Evolutionary conservation across 2,329 filamentous ascomycete genomes (phyloP).

Genomic region (Aspergillus thermomutatus): DNA sequence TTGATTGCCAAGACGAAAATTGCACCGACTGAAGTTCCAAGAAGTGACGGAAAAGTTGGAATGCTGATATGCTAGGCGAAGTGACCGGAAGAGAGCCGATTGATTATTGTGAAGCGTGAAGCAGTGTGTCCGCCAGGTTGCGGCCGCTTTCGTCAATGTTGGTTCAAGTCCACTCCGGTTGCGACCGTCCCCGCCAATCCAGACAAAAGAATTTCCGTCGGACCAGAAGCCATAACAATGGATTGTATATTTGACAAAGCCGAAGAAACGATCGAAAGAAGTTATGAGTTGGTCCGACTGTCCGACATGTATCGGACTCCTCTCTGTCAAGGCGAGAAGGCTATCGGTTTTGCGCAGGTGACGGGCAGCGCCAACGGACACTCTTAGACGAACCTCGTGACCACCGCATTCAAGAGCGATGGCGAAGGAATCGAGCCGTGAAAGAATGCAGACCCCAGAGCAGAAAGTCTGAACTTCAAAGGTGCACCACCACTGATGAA

Average conservation of each 20-base stretch:
- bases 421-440: background rate
- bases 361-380: background rate
- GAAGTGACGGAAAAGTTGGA: background rate
- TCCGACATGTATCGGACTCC: background rate
- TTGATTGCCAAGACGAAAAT: constrained; percentile 9
- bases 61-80: background rate
- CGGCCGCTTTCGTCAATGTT: constrained; percentile 18
- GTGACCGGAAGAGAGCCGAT: background rate
- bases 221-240: constrained; percentile 3
- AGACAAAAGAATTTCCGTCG: background rate
- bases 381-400: background rate
- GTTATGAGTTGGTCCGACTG: background rate
- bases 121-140: constrained; percentile 1
- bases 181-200: constrained; percentile 15
- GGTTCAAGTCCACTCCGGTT: constrained; percentile 10
- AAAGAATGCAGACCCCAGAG: background rate
- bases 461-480: background rate
- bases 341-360: constrained; percentile 6
- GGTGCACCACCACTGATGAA: background rate
- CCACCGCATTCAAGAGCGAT: background rate
- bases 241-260: constrained; percentile 3
- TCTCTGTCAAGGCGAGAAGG: constrained; percentile 5
- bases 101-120: background rate
- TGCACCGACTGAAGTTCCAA: background rate
- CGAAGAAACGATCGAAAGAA: background rate